Percentiles rank a stretch among this genome's conserved stretches.
phyloP scores from a whole-genome alignment of 1,284 basidiomycete genomes.

The Ganoderma resinaceum region DNA sequence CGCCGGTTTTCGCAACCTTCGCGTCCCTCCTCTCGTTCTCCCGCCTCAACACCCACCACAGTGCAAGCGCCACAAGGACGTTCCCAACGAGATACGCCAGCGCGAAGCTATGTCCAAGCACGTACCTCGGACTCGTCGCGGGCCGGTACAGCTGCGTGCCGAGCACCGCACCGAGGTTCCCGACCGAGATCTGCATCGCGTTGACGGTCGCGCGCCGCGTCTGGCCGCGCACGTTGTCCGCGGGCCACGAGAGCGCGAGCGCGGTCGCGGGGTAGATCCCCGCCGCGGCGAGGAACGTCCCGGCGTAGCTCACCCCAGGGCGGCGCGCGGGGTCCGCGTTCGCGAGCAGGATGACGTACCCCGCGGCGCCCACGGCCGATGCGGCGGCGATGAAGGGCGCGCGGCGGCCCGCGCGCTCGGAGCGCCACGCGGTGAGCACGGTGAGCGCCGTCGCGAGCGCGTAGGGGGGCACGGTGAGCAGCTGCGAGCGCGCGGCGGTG shows the following conservation, averaged over 20 bases:
- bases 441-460: slow-evolving; percentile 57
- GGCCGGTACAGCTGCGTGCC: slow-evolving; percentile 64
- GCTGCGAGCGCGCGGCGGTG: neutral
- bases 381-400: slow-evolving; percentile 65
- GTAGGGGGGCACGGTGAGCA: slow-evolving; percentile 38
- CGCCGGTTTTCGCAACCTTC: neutral
- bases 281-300: slow-evolving; percentile 28
- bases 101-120: slow-evolving; percentile 65
- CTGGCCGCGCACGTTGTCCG: slow-evolving; percentile 77
- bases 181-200: slow-evolving; percentile 73
- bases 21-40: slow-evolving; percentile 56
- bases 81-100: slow-evolving; percentile 65
- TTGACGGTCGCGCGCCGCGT: slow-evolving; percentile 72
- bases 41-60: slow-evolving; percentile 58
- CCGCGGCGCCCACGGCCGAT: slow-evolving; percentile 63
- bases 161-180: slow-evolving; percentile 71
- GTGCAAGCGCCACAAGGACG: slow-evolving; percentile 50
- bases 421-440: slow-evolving; percentile 35
- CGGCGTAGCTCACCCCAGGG: slow-evolving; percentile 18
- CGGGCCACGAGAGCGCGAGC: slow-evolving; percentile 62
- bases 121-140: slow-evolving; percentile 54
- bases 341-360: slow-evolving; percentile 66
- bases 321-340: slow-evolving; percentile 43
- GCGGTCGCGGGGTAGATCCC: slow-evolving; percentile 52
- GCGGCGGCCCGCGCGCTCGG: slow-evolving; percentile 42